Evolutionary conservation across 495 filamentous ascomycete genomes (phyloP), one percentile per base, ranked within the genome.

Genomic region (Aspergillus indologenus): DNA sequence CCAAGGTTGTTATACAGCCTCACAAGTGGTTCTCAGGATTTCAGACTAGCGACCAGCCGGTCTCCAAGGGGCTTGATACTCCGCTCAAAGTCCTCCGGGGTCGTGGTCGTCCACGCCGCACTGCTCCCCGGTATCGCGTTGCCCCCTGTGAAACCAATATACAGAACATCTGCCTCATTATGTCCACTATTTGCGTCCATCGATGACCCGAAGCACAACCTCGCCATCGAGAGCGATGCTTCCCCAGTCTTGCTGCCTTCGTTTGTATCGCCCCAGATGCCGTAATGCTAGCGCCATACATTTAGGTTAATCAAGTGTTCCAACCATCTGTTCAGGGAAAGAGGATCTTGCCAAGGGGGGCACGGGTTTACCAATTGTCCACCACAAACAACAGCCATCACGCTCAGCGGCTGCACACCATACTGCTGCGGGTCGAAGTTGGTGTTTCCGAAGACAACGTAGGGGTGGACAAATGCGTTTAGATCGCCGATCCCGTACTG

Each of bases 221-320:
- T 78, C 0, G 82, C 85, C 5, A 87, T 63, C 1, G 83, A 74
- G 29, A 87, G 74, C 21, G 80, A 79, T 0, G 81, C 80, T 58
- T 88, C 83, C 17, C 85, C 83, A 0, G 83, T 81, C 0, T 78
- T 62, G 24, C 61, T 69, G 22, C 68, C 79, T 26, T 82, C 86
- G 59, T 88, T 89, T 5, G 73, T 77, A 64, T 89, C 86, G 17
- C 83, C 86, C 86, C 83, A 87, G 54, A 89, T 69, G n/a, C 82
- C 85, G 61, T 87, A 88, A 45, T n/a, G n/a, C n/a, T n/a, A n/a
- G n/a, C n/a, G n/a, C n/a, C n/a, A n/a, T n/a, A n/a, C n/a, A n/a
- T n/a, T n/a, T n/a, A n/a, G n/a, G n/a, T n/a, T n/a, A 85, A 69
- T 76, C 84, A 48, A 20, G 11, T 46, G n/a, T n/a, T 12, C 53